Evolutionary conservation across 345 rosid genomes (phyloP).

Genomic region (Luvunga scandens): DNA sequence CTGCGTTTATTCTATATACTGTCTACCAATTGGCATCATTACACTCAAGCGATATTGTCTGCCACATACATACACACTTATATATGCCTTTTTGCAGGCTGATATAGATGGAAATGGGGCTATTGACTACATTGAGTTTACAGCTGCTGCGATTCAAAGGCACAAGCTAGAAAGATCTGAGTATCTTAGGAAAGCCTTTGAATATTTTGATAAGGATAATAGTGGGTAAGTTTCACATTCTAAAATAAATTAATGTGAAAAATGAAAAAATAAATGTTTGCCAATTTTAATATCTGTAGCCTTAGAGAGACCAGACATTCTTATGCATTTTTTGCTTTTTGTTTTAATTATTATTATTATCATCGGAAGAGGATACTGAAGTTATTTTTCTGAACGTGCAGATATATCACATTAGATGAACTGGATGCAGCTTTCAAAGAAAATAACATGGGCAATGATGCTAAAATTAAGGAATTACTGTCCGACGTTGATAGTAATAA

Average conservation of each 20-base stretch:
- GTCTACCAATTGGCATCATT: background rate
- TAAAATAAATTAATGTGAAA: too few relatives aligned
- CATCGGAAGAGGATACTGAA: too few relatives aligned
- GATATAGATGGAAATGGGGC: slow-evolving; percentile 88
- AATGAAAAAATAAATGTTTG: background rate
- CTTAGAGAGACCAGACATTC: background rate
- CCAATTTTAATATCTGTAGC: background rate
- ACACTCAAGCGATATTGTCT: background rate
- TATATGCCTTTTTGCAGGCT: slow-evolving; percentile 40
- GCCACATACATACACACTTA: background rate
- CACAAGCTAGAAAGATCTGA: slow-evolving; percentile 77
- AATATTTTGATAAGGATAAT: slow-evolving; percentile 78
- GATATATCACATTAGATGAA: slow-evolving; percentile 82
- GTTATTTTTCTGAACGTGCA: background rate
- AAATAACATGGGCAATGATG: slow-evolving; percentile 74
- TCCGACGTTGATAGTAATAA: slow-evolving; percentile 44
- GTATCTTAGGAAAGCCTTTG: slow-evolving; percentile 71
- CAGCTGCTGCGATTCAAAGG: slow-evolving; percentile 86
- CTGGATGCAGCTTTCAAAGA: slow-evolving; percentile 72
- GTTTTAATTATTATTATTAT: too few relatives aligned
- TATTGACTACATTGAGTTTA: slow-evolving; percentile 81
- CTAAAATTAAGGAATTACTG: slow-evolving; percentile 67
- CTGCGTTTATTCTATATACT: background rate
- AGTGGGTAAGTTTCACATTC: slow-evolving; percentile 55
- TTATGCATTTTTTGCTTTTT: too few relatives aligned